phyloP scores from a whole-genome alignment of 345 rosid species.

The Boechera retrofracta region DNA sequence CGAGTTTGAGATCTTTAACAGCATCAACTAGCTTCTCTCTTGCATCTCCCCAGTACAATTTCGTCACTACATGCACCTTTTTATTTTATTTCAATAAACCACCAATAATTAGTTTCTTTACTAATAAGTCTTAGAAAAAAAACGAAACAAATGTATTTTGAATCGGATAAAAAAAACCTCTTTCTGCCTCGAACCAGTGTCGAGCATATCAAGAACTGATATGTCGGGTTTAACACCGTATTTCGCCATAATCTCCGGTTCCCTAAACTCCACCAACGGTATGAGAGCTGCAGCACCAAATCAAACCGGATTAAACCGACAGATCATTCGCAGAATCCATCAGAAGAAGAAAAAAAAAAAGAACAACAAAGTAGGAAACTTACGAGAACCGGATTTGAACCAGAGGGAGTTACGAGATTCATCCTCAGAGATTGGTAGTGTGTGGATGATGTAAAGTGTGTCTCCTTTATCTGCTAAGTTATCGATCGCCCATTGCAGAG shows the following conservation, averaged over 20 bases:
- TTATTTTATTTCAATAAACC: constrained; percentile 4
- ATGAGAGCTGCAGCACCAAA: constrained; percentile 66
- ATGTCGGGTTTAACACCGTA: constrained; percentile 67
- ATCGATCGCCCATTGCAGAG: constrained; percentile 82
- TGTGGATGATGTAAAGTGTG: constrained; percentile 68
- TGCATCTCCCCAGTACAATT: constrained; percentile 92
- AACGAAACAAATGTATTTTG: background rate
- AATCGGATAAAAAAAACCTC: constrained; percentile 54
- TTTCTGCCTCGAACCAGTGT: constrained; percentile 85
- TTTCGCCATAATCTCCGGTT: constrained; percentile 67
- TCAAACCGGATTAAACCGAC: constrained; percentile 3
- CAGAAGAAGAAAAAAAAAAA: background rate
- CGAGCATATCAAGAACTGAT: constrained; percentile 76
- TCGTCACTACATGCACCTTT: constrained; percentile 69
- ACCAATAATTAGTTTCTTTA: background rate
- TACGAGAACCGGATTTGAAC: constrained; percentile 80
- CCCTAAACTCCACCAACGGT: constrained; percentile 85
- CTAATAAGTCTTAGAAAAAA: background rate
- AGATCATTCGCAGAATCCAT: background rate
- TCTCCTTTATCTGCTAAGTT: constrained; percentile 86
- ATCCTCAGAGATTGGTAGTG: constrained; percentile 53
- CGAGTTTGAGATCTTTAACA: constrained; percentile 75
- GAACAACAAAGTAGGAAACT: constrained; percentile 24
- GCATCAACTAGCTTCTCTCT: constrained; percentile 87
- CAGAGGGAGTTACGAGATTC: constrained; percentile 58